phyloP scores from a whole-genome alignment of 2,329 filamentous ascomycete species.

The Fusarium caatingaense region DNA sequence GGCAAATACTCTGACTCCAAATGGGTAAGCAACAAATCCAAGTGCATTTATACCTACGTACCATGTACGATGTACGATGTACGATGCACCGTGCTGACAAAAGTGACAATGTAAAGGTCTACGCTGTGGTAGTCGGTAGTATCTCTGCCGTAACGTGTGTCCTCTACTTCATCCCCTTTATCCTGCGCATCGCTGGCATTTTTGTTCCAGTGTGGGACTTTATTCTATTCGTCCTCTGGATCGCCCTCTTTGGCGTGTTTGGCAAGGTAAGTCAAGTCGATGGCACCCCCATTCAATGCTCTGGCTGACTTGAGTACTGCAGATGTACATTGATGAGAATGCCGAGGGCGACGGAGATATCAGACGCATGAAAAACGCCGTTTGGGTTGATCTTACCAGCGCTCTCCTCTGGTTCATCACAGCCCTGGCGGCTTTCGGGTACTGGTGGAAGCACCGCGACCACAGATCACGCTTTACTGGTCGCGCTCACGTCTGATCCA shows the following conservation, averaged over 20 bases:
- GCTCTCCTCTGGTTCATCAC: conserved; percentile 81
- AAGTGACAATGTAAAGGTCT: conserved; percentile 61
- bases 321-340: conserved; percentile 78
- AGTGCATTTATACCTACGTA: neutral
- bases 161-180: conserved; percentile 73
- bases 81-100: conserved; percentile 20
- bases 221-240: conserved; percentile 81
- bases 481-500: conserved; percentile 62
- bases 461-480: conserved; percentile 68
- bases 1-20: conserved; percentile 68
- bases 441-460: conserved; percentile 69
- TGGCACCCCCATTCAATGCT: neutral
- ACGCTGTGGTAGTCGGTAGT: conserved; percentile 76
- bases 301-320: conserved; percentile 27
- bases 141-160: conserved; percentile 73
- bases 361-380: conserved; percentile 83
- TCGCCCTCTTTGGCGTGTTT: conserved; percentile 85
- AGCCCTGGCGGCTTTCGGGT: conserved; percentile 63
- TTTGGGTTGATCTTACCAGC: conserved; percentile 83
- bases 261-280: conserved; percentile 63
- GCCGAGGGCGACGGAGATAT: conserved; percentile 72
- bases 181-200: conserved; percentile 61
- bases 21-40: conserved; percentile 67
- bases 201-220: conserved; percentile 75
- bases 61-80: neutral